These are phyloP conservation scores for Bipolaris zeicola DNA, from an alignment of 2,329 filamentous ascomycete species.

Conservation along the genomic window DNA sequence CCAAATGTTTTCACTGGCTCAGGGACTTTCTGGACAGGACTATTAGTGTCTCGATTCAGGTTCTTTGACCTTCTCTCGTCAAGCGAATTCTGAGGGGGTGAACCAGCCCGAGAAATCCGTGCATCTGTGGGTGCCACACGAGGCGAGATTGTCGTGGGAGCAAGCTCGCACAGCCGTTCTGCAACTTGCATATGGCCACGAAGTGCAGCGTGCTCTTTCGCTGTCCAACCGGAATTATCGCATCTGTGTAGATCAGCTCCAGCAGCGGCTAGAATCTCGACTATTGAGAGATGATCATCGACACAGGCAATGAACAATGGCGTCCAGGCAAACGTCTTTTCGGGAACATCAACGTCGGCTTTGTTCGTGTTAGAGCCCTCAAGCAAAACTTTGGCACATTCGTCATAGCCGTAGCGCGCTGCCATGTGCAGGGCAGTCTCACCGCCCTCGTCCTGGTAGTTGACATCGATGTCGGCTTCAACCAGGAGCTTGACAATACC, in stretches of 20 bases:
- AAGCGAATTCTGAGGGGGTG: slow-evolving; percentile 64
- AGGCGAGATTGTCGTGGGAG: slow-evolving; percentile 42
- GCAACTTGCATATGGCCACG: slow-evolving; percentile 87
- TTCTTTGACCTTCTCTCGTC: slow-evolving; percentile 52
- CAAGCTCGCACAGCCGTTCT: slow-evolving; percentile 66
- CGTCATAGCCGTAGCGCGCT: slow-evolving; percentile 81
- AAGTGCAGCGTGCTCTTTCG: slow-evolving; percentile 88
- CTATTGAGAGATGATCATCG: slow-evolving; percentile 78
- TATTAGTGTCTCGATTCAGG: slow-evolving; percentile 47
- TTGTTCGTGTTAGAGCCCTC: slow-evolving; percentile 72
- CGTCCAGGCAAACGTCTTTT: slow-evolving; percentile 91
- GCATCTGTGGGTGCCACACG: slow-evolving; percentile 35
- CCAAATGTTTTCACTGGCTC: slow-evolving; percentile 95
- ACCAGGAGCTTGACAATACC: slow-evolving; percentile 86
- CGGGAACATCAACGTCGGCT: slow-evolving; percentile 74
- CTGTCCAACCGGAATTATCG: slow-evolving; percentile 92
- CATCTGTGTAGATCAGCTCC: slow-evolving; percentile 75
- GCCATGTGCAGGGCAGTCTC: slow-evolving; percentile 93
- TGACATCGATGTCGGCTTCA: slow-evolving; percentile 87
- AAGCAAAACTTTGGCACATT: slow-evolving; percentile 79
- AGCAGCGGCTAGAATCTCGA: slow-evolving; percentile 75
- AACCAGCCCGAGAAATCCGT: slow-evolving; percentile 43
- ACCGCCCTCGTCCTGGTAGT: slow-evolving; percentile 87
- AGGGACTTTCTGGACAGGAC: slow-evolving; percentile 54
- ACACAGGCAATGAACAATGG: slow-evolving; percentile 93